Percentiles rank a stretch among this genome's conserved stretches.
These are phyloP conservation scores for Chlorella sorokiniana DNA, from an alignment of 139 green algal species.

Conservation along the genomic window DNA sequence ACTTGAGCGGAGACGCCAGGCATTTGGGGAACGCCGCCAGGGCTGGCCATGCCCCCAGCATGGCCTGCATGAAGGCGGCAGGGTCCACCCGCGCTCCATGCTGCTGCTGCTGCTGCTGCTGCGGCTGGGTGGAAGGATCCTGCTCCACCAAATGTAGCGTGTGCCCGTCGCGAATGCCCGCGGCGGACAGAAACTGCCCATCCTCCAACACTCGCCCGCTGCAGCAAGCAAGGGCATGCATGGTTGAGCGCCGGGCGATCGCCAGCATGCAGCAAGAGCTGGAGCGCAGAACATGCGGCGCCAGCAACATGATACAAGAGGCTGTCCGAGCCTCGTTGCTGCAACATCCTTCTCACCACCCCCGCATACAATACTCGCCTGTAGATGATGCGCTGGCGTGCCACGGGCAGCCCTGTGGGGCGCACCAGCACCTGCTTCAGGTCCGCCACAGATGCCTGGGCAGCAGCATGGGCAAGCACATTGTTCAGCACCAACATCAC, in stretches of 20 bases:
- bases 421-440: constrained; percentile 51
- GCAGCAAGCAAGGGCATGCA: neutral
- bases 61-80: neutral
- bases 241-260: neutral
- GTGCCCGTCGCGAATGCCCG: constrained; percentile 54
- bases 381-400: constrained; percentile 60
- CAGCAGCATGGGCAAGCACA: neutral
- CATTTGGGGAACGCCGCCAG: too few species aligned
- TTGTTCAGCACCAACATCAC: neutral
- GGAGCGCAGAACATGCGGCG: too few species aligned
- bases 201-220: constrained; percentile 50
- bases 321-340: too few species aligned
- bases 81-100: too few species aligned
- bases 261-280: neutral
- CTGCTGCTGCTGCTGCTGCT: neutral
- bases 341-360: neutral
- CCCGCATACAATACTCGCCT: neutral
- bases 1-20: too few species aligned
- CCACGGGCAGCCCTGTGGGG: constrained; percentile 31
- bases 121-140: constrained; percentile 5
- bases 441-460: constrained; percentile 43
- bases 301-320: too few species aligned
- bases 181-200: constrained; percentile 23
- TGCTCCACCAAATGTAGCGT: constrained; percentile 72
- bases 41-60: neutral